These are phyloP conservation scores for Aspergillus intermedius DNA, from an alignment of 2,329 filamentous ascomycete species.

Conservation along the genomic window DNA sequence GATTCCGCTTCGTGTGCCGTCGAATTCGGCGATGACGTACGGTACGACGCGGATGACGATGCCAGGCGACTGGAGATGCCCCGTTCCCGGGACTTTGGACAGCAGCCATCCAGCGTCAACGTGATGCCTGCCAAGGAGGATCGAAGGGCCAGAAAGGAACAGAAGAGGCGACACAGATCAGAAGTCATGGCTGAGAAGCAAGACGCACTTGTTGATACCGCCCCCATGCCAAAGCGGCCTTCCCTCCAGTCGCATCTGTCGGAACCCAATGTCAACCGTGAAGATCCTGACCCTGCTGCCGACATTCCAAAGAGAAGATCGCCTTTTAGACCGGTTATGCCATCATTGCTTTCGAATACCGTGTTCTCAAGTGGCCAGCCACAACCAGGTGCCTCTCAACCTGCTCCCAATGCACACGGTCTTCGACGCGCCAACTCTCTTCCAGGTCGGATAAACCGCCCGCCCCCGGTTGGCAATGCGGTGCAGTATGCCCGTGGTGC, in stretches of 20 bases:
- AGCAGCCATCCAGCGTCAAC: constrained; percentile 6
- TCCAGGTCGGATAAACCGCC: constrained; percentile 20
- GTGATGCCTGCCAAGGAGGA: constrained; percentile 10
- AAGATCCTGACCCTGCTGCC: constrained; percentile 3
- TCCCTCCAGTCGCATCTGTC: constrained; percentile 12
- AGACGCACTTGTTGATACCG: background rate
- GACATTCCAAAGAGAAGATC: constrained; percentile 19
- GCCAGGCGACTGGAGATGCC: constrained; percentile 13
- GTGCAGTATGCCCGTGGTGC: constrained; percentile 30
- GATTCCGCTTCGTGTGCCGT: constrained; percentile 17
- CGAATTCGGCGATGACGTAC: constrained; percentile 21
- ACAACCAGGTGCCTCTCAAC: constrained; percentile 7
- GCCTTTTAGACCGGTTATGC: constrained; percentile 25
- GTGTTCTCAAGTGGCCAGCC: constrained; percentile 23
- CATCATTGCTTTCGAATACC: constrained; percentile 28
- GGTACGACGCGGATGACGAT: constrained; percentile 24
- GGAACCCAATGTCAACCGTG: constrained; percentile 2
- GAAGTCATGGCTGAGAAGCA: constrained; percentile 9
- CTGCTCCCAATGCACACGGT: constrained; percentile 7
- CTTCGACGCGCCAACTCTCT: constrained; percentile 28
- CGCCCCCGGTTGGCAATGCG: constrained; percentile 25
- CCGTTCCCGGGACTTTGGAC: constrained; percentile 26
- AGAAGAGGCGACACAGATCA: constrained; percentile 18
- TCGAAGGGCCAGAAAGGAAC: constrained; percentile 14
- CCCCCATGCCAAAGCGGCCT: constrained; percentile 2